These are phyloP conservation scores for Davidsoniella virescens DNA, from an alignment of 2,329 filamentous ascomycete genomes.

Conservation along the genomic window DNA sequence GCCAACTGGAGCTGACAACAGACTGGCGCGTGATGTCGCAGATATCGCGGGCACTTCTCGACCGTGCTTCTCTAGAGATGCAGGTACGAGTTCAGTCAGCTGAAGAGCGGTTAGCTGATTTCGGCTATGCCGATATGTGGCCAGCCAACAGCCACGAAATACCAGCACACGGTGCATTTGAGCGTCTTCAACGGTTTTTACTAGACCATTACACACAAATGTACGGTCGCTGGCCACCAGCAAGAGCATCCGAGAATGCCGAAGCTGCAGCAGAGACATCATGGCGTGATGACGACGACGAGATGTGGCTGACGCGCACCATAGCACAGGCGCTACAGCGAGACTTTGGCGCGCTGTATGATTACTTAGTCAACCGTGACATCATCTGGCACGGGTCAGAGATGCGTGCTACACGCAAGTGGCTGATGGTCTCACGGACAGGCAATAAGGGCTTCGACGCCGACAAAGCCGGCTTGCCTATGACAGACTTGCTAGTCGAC, in stretches of 20 bases:
- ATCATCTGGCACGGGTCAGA: slow-evolving; percentile 49
- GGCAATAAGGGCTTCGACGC: slow-evolving; percentile 31
- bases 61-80: slow-evolving; percentile 43
- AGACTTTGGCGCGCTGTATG: slow-evolving; percentile 54
- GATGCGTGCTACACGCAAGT: slow-evolving; percentile 44
- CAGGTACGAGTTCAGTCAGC: slow-evolving; percentile 45
- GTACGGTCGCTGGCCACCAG: slow-evolving; percentile 47
- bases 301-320: slow-evolving; percentile 43
- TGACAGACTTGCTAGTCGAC: slow-evolving; percentile 49
- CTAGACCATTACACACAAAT: slow-evolving; percentile 36
- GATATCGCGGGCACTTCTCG: slow-evolving; percentile 45
- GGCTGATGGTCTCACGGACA: slow-evolving; percentile 40
- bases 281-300: slow-evolving; percentile 20
- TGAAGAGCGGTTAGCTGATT: slow-evolving; percentile 42
- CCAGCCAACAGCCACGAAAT: slow-evolving; percentile 21
- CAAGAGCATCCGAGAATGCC: slow-evolving; percentile 10
- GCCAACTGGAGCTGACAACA: slow-evolving; percentile 30
- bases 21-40: slow-evolving; percentile 44
- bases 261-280: slow-evolving; percentile 9
- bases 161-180: slow-evolving; percentile 32
- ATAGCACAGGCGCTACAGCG: slow-evolving; percentile 40
- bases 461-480: slow-evolving; percentile 37
- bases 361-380: slow-evolving; percentile 53
- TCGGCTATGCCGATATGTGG: slow-evolving; percentile 49
- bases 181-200: slow-evolving; percentile 45